Conservation (phyloP, 257 asterid genomes). For the Primulina tabacum region DNA sequence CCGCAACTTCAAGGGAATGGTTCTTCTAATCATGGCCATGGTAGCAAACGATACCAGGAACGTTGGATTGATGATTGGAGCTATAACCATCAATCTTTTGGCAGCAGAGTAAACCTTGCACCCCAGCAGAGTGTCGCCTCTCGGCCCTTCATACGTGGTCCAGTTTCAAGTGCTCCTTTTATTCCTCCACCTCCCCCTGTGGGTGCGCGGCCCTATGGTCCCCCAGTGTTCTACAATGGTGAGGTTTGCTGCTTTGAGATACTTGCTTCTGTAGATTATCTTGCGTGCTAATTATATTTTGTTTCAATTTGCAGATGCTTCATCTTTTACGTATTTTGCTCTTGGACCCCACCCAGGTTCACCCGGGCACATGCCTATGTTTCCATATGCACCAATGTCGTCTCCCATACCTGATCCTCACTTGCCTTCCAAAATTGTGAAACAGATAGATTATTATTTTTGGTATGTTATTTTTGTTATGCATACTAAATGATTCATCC, state of each 20-base stretch:
- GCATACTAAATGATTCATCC: background rate
- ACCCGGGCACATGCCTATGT: conserved; percentile 48
- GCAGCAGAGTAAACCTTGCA: conserved; percentile 8
- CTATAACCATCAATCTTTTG: conserved; percentile 14
- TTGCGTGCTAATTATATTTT: background rate
- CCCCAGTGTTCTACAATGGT: conserved; percentile 47
- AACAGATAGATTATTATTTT: conserved; percentile 72
- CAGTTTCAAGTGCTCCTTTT: conserved; percentile 32
- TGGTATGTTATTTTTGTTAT: conserved; percentile 39
- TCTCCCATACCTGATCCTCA: conserved; percentile 45
- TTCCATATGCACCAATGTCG: conserved; percentile 41
- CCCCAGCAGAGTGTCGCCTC: background rate
- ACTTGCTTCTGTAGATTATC: background rate
- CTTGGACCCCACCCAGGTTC: conserved; percentile 26
- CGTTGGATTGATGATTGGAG: conserved; percentile 30
- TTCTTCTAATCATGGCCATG: conserved; percentile 42
- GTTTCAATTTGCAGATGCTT: conserved; percentile 1
- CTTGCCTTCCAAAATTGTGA: conserved; percentile 45
- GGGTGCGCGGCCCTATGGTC: background rate
- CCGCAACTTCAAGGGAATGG: conserved; percentile 63
- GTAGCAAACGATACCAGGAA: conserved; percentile 55
- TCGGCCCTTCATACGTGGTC: conserved; percentile 43
- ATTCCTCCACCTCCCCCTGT: background rate
- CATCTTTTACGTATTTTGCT: background rate
- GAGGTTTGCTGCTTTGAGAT: conserved; percentile 23